Conservation (phyloP, 2,329 filamentous ascomycete genomes). For the Fusarium torulosum region DNA sequence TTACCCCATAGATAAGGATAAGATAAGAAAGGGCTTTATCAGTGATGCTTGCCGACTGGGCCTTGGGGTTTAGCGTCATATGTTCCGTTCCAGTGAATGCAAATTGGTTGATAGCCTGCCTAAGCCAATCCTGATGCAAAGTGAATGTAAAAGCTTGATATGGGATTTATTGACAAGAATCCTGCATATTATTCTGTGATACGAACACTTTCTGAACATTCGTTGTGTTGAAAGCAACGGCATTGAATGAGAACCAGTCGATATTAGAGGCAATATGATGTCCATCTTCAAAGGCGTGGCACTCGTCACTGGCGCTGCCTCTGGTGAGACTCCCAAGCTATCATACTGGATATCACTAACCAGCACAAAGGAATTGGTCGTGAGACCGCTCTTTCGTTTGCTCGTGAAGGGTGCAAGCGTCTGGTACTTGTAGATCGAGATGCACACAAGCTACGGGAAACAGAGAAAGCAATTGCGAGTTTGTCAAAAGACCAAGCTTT, state of each 20-base stretch:
- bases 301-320: constrained; percentile 25
- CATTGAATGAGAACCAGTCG: accelerated
- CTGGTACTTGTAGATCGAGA: constrained; percentile 14
- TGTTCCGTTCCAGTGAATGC: no score
- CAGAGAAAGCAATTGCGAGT: background rate
- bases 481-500: background rate
- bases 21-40: background rate
- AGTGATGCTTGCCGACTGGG: background rate
- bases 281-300: constrained; percentile 24
- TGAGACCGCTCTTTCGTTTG: constrained; percentile 15
- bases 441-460: constrained; percentile 2
- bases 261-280: constrained; percentile 5
- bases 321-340: background rate
- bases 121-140: background rate
- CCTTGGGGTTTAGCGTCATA: constrained; percentile 11
- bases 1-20: constrained; percentile 4
- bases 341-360: background rate
- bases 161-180: background rate
- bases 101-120: no score
- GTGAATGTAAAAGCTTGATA: background rate
- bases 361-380: constrained; percentile 9
- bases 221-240: background rate
- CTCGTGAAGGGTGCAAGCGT: background rate
- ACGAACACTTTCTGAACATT: background rate
- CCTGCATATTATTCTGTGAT: background rate